Evolutionary conservation across 768 basidiomycete species (phyloP).

Genomic region (Lactarius indigo): DNA sequence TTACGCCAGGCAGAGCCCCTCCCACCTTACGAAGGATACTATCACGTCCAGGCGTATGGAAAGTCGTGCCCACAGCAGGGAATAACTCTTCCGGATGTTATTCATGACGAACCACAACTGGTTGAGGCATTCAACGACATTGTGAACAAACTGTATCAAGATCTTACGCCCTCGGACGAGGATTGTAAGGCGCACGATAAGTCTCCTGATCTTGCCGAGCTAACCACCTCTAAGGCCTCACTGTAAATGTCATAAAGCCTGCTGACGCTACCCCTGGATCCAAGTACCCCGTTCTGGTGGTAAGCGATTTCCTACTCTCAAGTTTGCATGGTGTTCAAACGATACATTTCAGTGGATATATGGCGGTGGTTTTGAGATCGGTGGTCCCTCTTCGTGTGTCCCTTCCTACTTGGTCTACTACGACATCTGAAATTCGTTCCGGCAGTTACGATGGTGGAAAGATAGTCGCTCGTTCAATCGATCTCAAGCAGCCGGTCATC

Average conservation of each 20-base stretch:
- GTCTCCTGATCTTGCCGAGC: not conserved
- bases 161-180: slow-evolving; percentile 19
- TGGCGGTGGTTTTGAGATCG: slow-evolving; percentile 27
- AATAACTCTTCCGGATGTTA: slow-evolving; percentile 12
- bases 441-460: slow-evolving; percentile 26
- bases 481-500: slow-evolving; percentile 27
- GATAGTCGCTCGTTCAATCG: slow-evolving; percentile 28
- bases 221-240: slow-evolving; percentile 26
- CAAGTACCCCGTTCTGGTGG: slow-evolving; percentile 30
- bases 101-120: not conserved
- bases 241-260: slow-evolving; percentile 29
- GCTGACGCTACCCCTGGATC: slow-evolving; percentile 3
- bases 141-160: slow-evolving; percentile 6
- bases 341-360: slow-evolving; percentile 27
- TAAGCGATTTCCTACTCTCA: slow-evolving; percentile 4
- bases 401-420: not conserved
- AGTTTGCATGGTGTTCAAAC: not conserved
- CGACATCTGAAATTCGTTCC: not conserved
- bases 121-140: not conserved
- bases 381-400: slow-evolving; percentile 13
- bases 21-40: slow-evolving; percentile 20
- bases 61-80: slow-evolving; percentile 30
- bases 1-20: slow-evolving; percentile 34
- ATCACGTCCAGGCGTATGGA: slow-evolving; percentile 26
- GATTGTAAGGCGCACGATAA: slow-evolving; percentile 26